Base-by-base conservation (phyloP, 1,139 yeast species). In the Protomyces arabidopsidicola region DNA sequence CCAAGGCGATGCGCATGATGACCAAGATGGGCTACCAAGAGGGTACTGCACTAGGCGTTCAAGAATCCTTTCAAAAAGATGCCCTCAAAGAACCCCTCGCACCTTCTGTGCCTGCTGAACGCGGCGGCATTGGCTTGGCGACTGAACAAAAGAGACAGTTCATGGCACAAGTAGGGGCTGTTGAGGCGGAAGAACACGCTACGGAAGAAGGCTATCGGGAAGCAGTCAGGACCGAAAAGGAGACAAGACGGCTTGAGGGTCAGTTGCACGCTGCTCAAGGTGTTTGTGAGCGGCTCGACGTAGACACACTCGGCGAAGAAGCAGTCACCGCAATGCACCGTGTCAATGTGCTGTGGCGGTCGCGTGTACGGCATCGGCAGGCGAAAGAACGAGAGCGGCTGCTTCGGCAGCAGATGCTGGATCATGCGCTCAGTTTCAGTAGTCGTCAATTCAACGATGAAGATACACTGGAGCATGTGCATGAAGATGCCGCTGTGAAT, bases 21-120 rank as follows among this genome's bases (percentile, higher is more conserved):
- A 74, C 77, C 67, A 79, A 76, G 69, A 83, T 83, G 86, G 87
- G 87, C 2, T 83, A 77, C 69, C 76, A 75, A 65, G 70, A 76
- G 1, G 85, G 84, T 10, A 74, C 76, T 12, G 68, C 78, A 0
- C 71, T 82, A 18, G 85, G 85, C 0, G 48, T 42, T 6, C 48
- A 42, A 42, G 48, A 42, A n/a, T 16, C 27, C 14, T 67, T 66
- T 18, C 67, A 69, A 20, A 68, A 65, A 20, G 45, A 65, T 3
- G 64, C 65, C 3, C 24, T n/a, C 24, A 16, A 38, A 2, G 69
- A 66, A 53, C 67, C 67, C 9, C 48, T 59, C 39, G 53, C 59
- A n/a, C 65, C 50, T 16, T 18, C 52, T 20, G 55, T 45, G 38
- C 14, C 16, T 50, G 55, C 20, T 64, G 67, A 73, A 70, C 53